A percentile compares a stretch with the other conserved stretches of the same genome.
Evolutionary conservation across 2,329 filamentous ascomycete genomes (phyloP).

Genomic region (Arthrinium puccinioides): DNA sequence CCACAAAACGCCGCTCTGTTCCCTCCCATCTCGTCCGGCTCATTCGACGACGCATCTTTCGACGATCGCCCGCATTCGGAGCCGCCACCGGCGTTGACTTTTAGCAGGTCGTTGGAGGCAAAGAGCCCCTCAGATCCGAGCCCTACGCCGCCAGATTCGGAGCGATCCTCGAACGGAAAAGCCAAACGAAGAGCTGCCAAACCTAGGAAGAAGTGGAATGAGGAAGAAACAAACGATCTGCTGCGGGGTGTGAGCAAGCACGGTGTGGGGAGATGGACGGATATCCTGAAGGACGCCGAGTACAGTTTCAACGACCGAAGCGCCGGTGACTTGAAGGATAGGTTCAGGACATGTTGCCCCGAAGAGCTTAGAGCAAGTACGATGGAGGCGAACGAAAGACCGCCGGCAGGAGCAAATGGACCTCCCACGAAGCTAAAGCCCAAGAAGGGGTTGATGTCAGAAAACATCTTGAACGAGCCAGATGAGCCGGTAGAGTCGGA

Average conservation of each 20-base stretch:
- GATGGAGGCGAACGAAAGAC: constrained; percentile 21
- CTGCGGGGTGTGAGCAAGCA: constrained; percentile 54
- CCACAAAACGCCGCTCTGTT: constrained; percentile 53
- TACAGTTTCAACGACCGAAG: constrained; percentile 56
- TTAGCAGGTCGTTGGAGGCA: constrained; percentile 20
- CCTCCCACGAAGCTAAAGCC: constrained; percentile 25
- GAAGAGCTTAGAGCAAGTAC: constrained; percentile 44
- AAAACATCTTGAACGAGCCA: constrained; percentile 47
- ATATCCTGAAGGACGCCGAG: constrained; percentile 52
- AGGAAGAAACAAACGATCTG: constrained; percentile 57
- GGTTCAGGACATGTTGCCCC: constrained; percentile 60
- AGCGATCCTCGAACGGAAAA: constrained; percentile 28
- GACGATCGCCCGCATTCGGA: constrained; percentile 35
- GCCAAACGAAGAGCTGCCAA: constrained; percentile 48
- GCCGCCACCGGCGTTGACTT: constrained; percentile 33
- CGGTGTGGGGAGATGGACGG: constrained; percentile 59
- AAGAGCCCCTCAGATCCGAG: constrained; percentile 11
- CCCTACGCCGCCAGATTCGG: constrained; percentile 19
- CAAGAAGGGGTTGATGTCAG: constrained; percentile 43
- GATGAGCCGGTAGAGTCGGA: constrained; percentile 27
- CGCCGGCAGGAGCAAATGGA: constrained; percentile 10
- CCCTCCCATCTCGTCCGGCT: constrained; percentile 52
- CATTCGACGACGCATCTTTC: constrained; percentile 49
- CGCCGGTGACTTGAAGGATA: constrained; percentile 57
- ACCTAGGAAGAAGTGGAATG: constrained; percentile 55